phyloP scores from a whole-genome alignment of 2,329 filamentous ascomycete species.

The Trichoderma breve region DNA sequence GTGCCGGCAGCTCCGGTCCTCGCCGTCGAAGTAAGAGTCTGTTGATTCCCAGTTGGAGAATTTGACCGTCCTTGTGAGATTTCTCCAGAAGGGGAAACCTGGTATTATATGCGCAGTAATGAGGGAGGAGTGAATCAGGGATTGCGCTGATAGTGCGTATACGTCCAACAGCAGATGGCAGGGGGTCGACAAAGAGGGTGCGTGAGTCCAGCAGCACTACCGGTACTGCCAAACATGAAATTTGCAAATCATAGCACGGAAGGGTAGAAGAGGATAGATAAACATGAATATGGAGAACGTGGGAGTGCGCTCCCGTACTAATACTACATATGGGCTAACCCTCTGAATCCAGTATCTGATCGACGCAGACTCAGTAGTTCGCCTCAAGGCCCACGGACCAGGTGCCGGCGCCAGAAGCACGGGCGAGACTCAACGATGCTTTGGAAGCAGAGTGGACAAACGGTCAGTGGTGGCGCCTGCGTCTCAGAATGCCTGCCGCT shows the following conservation, averaged over 20 bases:
- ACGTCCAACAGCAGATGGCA: neutral
- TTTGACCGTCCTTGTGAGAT: neutral
- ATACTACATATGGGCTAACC: neutral
- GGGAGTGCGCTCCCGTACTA: neutral
- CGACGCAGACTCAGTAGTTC: conserved; percentile 11
- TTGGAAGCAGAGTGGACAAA: conserved; percentile 1
- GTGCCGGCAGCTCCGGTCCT: conserved; percentile 16
- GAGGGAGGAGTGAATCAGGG: conserved; percentile 9
- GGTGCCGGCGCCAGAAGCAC: conserved; percentile 15
- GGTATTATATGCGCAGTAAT: conserved; percentile 1
- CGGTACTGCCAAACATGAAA: neutral
- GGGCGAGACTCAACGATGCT: conserved; percentile 5
- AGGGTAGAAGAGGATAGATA: neutral
- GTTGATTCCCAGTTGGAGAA: neutral
- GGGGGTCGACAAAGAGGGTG: conserved; percentile 9
- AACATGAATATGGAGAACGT: neutral
- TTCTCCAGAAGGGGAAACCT: conserved; percentile 2
- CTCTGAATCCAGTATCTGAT: conserved; percentile 15
- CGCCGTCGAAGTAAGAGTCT: neutral
- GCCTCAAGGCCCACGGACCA: conserved; percentile 9
- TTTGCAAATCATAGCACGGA: neutral
- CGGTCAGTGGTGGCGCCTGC: neutral
- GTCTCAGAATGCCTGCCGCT: conserved; percentile 15
- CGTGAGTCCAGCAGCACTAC: conserved; percentile 8
- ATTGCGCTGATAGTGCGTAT: neutral